Percentiles rank a stretch among this genome's conserved stretches.
Evolutionary conservation across 345 rosid species (phyloP).

Genomic region (Rhodomyrtus tomentosa): DNA sequence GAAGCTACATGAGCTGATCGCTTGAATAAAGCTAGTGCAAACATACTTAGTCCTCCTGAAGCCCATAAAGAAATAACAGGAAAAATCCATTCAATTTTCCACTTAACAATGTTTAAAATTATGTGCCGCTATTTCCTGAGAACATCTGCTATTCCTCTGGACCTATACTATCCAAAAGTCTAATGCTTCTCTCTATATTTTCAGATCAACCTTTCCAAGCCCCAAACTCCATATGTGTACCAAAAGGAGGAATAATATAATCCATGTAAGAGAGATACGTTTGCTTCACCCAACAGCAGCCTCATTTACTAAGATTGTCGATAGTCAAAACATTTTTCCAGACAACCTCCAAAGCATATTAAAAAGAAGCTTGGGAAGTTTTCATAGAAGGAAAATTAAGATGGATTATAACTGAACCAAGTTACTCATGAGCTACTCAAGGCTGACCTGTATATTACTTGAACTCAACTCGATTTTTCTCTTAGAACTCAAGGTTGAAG

Average conservation of each 20-base stretch:
- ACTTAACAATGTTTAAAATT: background rate
- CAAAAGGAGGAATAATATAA: background rate
- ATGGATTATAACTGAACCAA: background rate
- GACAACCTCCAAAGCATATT: background rate
- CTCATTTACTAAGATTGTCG: background rate
- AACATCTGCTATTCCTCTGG: background rate
- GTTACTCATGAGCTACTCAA: background rate
- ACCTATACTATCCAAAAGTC: background rate
- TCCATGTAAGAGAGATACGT: background rate
- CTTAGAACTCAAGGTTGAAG: background rate
- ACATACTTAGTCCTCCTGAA: background rate
- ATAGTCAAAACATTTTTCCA: background rate
- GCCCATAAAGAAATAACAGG: background rate
- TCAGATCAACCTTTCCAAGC: background rate
- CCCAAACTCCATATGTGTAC: background rate
- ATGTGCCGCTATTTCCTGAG: background rate
- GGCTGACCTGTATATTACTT: background rate
- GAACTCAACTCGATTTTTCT: background rate
- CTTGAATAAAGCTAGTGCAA: background rate
- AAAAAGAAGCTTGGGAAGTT: background rate
- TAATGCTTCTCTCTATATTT: background rate
- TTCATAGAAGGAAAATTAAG: background rate
- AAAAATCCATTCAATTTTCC: background rate
- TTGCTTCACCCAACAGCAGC: background rate
- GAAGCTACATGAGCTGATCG: background rate